Evolutionary conservation across 2,329 filamentous ascomycete genomes (phyloP).

Genomic region (Curvularia eragrostidis): DNA sequence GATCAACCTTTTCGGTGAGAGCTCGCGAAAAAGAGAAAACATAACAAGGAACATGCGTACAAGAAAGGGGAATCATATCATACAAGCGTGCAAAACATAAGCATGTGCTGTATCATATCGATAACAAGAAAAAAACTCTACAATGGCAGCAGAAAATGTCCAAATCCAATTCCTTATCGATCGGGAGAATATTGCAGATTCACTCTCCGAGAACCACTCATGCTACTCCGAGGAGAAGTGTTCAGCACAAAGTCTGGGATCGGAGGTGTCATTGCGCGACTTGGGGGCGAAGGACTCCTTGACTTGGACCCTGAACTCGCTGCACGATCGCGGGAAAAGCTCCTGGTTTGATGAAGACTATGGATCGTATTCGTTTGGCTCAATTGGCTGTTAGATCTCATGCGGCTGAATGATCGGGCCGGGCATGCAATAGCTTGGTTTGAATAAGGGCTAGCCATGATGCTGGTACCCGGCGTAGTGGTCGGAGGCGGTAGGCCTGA

Average conservation of each 20-base stretch:
- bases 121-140: background rate
- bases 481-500: constrained; percentile 64
- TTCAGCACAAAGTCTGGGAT: constrained; percentile 55
- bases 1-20: constrained; percentile 29
- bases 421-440: constrained; percentile 64
- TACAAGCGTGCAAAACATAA: constrained; percentile 15
- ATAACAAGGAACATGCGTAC: constrained; percentile 7
- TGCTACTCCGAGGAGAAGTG: constrained; percentile 49
- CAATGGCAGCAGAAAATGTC: background rate
- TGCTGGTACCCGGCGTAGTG: constrained; percentile 70
- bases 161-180: constrained; percentile 18
- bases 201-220: constrained; percentile 40
- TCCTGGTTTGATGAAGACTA: constrained; percentile 34
- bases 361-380: constrained; percentile 21
- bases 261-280: constrained; percentile 49
- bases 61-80: constrained; percentile 17
- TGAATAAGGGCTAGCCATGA: constrained; percentile 72
- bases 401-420: constrained; percentile 45
- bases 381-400: constrained; percentile 44
- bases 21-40: constrained; percentile 16
- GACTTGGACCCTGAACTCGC: constrained; percentile 29
- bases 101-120: constrained; percentile 5
- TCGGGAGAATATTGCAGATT: constrained; percentile 35
- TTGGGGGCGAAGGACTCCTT: constrained; percentile 46
- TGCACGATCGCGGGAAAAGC: constrained; percentile 32